A percentile compares a stretch with the other conserved stretches of the same genome.
Evolutionary conservation across 345 rosid genomes (phyloP).

Genomic region (Aethionema arabicum): DNA sequence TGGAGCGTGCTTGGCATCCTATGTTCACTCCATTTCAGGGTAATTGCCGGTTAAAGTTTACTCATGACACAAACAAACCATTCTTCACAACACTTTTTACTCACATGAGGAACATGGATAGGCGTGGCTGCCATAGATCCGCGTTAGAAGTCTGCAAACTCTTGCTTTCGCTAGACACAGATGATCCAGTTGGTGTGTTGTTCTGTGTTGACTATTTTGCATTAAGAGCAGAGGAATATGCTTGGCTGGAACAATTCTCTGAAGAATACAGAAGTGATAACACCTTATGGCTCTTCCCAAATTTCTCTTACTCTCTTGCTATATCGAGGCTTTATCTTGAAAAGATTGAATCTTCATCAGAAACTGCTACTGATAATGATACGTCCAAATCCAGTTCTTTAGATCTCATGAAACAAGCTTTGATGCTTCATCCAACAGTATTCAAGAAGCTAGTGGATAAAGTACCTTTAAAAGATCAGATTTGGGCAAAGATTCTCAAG

Average conservation of each 20-base stretch:
- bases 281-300: constrained; percentile 89
- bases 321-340: constrained; percentile 69
- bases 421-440: constrained; percentile 84
- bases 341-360: constrained; percentile 45
- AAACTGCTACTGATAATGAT: constrained; percentile 31
- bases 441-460: constrained; percentile 69
- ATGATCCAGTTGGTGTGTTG: constrained; percentile 84
- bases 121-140: constrained; percentile 90
- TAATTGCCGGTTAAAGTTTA: constrained; percentile 66
- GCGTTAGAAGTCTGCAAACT: constrained; percentile 90
- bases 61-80: constrained; percentile 78
- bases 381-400: constrained; percentile 50
- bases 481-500: constrained; percentile 64
- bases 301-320: constrained; percentile 86
- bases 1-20: constrained; percentile 92
- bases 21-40: constrained; percentile 73
- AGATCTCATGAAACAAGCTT: constrained; percentile 83
- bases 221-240: constrained; percentile 78
- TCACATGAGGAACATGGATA: constrained; percentile 86
- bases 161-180: constrained; percentile 71
- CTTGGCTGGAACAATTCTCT: constrained; percentile 76
- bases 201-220: constrained; percentile 90
- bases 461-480: constrained; percentile 81
- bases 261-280: constrained; percentile 66
- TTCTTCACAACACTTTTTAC: constrained; percentile 68